A percentile compares a stretch with the other conserved stretches of the same genome.
Conservation (phyloP, 2,329 filamentous ascomycete species). For the Colletotrichum zoysiae region DNA sequence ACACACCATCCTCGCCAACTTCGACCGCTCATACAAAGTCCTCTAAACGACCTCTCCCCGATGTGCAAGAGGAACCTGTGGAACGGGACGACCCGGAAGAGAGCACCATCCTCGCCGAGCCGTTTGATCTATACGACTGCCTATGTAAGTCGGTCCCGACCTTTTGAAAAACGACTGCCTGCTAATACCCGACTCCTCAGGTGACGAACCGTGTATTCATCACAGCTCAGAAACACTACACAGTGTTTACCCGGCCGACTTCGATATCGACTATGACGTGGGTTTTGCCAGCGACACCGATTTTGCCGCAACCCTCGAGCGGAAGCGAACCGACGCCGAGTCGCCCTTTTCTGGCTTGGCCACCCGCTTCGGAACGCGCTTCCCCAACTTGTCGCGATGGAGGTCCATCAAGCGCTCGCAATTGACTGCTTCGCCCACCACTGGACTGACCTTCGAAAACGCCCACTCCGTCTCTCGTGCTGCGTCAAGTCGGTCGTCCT, state of each 20-base stretch:
- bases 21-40: conserved; percentile 58
- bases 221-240: conserved; percentile 57
- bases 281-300: conserved; percentile 77
- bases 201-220: conserved; percentile 73
- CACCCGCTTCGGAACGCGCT: conserved; percentile 73
- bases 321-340: conserved; percentile 69
- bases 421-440: conserved; percentile 71
- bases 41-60: conserved; percentile 77
- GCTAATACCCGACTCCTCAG: conserved; percentile 54
- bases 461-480: conserved; percentile 73
- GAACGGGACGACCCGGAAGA: conserved; percentile 71
- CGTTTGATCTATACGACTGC: conserved; percentile 72
- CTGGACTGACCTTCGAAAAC: conserved; percentile 86
- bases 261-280: conserved; percentile 73
- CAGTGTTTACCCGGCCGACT: conserved; percentile 56
- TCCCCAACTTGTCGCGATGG: conserved; percentile 66
- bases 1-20: conserved; percentile 68
- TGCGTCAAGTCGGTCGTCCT: conserved; percentile 82
- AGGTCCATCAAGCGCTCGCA: conserved; percentile 60
- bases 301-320: conserved; percentile 59
- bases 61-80: conserved; percentile 85
- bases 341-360: conserved; percentile 73
- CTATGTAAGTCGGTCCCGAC: conserved; percentile 72
- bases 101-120: conserved; percentile 59
- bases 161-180: not conserved